Base-by-base conservation (phyloP, 2,329 filamentous ascomycete species). In the Fusarium sp. region DNA sequence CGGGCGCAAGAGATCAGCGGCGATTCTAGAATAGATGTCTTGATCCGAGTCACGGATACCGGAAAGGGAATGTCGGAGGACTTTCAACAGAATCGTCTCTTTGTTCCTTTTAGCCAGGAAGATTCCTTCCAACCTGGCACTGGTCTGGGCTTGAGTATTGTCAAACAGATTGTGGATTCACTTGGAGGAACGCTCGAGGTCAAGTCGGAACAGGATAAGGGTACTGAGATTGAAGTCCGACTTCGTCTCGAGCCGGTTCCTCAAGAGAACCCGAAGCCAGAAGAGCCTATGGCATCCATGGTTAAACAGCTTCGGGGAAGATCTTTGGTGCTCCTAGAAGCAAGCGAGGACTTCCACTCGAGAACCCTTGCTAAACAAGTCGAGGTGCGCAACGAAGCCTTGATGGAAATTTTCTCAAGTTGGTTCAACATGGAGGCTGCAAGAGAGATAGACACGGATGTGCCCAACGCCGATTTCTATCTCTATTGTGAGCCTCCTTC, bases 41-140 rank as follows among this genome's bases (percentile, higher is more conserved):
- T 80, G 10, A 75, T 89, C 35, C 88, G 84, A 1, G 86, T 93
- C 14, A 84, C 85, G 0, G 91, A 93, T 78, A 90, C 90, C 4
- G 91, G 91, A 4, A 88, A 88, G 69, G 91, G 91, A 14, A 93
- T 93, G 70, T 89, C 87, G 0, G 84, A 87, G 41, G 88, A 91
- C 28, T 93, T 90, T 73, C 82, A 91, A 60, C 85, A 87, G 26
- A 87, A 87, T 20, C 86, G 87, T 22, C 81, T 92, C 0, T 93
- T 90, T 74, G 88, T 88, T 0, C 89, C 90, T 0, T 92, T 92
- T 69, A 83, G 85, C 1, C 91, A 93, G 72, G 91, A 93, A 75
- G 88, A 91, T 63, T 84, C 85, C 0, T 81, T 93, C 24, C 86
- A 89, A 5, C 86, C 87, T 10, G 91, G 90, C 2, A 89, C 89